A percentile compares a stretch with the other conserved stretches of the same genome.
Conservation (phyloP, 164 flowering plant species). For the Umbilicus rupestris region DNA sequence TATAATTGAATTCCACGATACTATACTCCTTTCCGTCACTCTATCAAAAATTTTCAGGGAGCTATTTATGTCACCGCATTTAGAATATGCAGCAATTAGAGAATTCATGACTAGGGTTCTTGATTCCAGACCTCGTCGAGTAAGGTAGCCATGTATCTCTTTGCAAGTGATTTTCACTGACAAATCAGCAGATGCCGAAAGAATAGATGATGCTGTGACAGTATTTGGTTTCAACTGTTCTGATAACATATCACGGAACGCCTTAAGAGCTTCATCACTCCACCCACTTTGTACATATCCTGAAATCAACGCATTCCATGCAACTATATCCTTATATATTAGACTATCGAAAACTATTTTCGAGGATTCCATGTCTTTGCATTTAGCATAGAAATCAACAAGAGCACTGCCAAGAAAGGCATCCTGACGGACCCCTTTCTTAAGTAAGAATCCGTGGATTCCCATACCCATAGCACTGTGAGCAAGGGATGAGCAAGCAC, state of each 20-base stretch:
- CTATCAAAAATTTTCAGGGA: constrained; percentile 27
- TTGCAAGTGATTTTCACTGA: constrained; percentile 22
- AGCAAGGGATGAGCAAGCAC: constrained; percentile 35
- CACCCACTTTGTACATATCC: constrained; percentile 26
- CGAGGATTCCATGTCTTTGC: constrained; percentile 24
- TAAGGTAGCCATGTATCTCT: constrained; percentile 31
- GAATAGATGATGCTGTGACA: constrained; percentile 25
- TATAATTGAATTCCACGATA: constrained; percentile 49
- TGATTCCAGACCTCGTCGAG: constrained; percentile 18
- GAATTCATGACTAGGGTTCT: constrained; percentile 38
- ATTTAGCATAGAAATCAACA: constrained; percentile 34
- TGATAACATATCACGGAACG: constrained; percentile 26
- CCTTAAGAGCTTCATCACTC: constrained; percentile 22
- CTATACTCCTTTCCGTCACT: constrained; percentile 31
- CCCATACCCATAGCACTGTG: constrained; percentile 18
- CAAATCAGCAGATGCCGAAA: constrained; percentile 23
- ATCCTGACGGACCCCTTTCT: constrained; percentile 30
- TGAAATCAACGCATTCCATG: constrained; percentile 39
- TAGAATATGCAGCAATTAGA: constrained; percentile 50
- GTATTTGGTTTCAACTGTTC: constrained; percentile 26
- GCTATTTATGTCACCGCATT: constrained; percentile 35
- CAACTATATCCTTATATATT: constrained; percentile 24
- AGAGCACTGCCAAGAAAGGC: constrained; percentile 38
- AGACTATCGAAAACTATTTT: constrained; percentile 20
- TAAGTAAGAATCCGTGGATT: constrained; percentile 39